Evolutionary conservation across 768 basidiomycete species (phyloP), one percentile per base, ranked within the genome.

Genomic region (Pulveroboletus sp.): DNA sequence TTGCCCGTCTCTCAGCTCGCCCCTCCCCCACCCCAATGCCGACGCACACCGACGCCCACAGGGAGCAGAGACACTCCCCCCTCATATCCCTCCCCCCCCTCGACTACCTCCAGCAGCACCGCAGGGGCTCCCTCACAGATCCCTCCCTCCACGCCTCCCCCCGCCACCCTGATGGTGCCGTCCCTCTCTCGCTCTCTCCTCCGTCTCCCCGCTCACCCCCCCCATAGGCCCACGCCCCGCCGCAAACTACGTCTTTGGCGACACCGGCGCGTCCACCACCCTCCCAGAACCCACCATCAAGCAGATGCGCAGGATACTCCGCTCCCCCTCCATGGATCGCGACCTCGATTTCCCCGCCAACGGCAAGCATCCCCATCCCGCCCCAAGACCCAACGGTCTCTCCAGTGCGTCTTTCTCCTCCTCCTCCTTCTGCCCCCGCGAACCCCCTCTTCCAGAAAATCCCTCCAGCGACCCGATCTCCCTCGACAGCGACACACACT

Each of bases 81-180:
- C 71, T 77, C 41, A 73, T 80, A 4, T 78, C 85, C 47, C 77
- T 91, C 28, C 82, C 85, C 3, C 87, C 88, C 8, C 81, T 90
- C 60, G 84, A 89, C 64, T 83, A 78, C 64, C 77, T 89, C 24
- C 87, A 89, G 65, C 87, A 78, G 47, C 89, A 89, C 62, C 80
- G 88, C n/a, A 72, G 87, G 50, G 86, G 86, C 51, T 90, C 89
- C 2, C 85, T 89, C 63, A 88, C 88, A 8, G 89, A 91, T 73
- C 88, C 88, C 3, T 83, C 84, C 37, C 75, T 89, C 43, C 86
- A 88, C 69, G 82, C 80, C 26, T 68, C 75, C 32, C 49, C 45
- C 37, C 55, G 53, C 54, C 52, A 60, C 21, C 41, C 52, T 43
- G 62, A 61, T 59, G 56, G 47, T 64, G 56, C 44, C 49, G 51